These are phyloP conservation scores for Claviceps maximensis DNA, from an alignment of 2,329 filamentous ascomycete genomes.

Conservation along the genomic window DNA sequence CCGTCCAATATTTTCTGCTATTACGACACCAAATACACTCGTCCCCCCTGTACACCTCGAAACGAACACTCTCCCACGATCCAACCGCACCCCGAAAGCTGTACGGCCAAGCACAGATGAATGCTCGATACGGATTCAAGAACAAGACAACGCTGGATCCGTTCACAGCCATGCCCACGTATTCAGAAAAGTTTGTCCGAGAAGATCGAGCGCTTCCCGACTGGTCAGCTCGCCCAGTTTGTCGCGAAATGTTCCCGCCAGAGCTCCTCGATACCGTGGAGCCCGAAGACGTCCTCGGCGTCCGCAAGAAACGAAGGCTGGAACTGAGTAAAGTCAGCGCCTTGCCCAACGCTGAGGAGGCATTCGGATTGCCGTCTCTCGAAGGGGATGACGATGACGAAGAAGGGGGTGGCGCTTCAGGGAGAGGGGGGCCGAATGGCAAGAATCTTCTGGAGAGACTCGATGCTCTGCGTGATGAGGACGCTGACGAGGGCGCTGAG, in stretches of 20 bases:
- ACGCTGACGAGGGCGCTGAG: slow-evolving; percentile 34
- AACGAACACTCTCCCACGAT: slow-evolving; percentile 28
- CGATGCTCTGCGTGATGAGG: slow-evolving; percentile 35
- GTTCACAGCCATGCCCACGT: slow-evolving; percentile 45
- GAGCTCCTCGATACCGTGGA: slow-evolving; percentile 44
- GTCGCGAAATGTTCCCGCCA: slow-evolving; percentile 39
- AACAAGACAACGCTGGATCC: slow-evolving; percentile 44
- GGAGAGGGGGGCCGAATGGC: slow-evolving; percentile 16
- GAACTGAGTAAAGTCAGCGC: slow-evolving; percentile 34
- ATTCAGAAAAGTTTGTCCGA: slow-evolving; percentile 40
- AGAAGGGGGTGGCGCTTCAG: slow-evolving; percentile 10
- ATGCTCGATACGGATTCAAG: slow-evolving; percentile 40
- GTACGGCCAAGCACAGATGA: slow-evolving; percentile 47
- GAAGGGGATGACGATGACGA: slow-evolving; percentile 18
- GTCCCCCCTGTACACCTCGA: slow-evolving; percentile 43
- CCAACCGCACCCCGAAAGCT: slow-evolving; percentile 25
- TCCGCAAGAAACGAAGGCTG: slow-evolving; percentile 30
- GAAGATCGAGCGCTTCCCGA: slow-evolving; percentile 41
- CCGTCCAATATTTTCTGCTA: slow-evolving; percentile 38
- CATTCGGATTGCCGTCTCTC: slow-evolving; percentile 27
- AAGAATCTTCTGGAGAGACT: slow-evolving; percentile 30
- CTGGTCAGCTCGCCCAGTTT: slow-evolving; percentile 35
- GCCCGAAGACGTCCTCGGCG: slow-evolving; percentile 23
- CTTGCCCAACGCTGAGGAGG: slow-evolving; percentile 36
- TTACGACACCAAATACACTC: slow-evolving; percentile 44